Evolutionary conservation across 352 stramenopile species (phyloP).

Genomic region (Globisporangium takayamanum): DNA sequence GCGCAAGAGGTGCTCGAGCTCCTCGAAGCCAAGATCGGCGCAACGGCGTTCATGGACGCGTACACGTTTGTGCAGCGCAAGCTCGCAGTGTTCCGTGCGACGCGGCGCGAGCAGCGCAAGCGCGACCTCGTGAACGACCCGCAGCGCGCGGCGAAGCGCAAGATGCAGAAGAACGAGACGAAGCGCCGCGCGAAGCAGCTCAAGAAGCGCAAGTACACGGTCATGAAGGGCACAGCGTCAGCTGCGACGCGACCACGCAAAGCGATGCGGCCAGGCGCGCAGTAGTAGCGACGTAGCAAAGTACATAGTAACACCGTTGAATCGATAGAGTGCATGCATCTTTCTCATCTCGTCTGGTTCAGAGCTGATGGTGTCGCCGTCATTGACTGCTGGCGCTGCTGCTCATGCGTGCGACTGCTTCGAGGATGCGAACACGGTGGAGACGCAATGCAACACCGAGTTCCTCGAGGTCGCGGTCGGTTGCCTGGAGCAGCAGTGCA

Average conservation of each 20-base stretch:
- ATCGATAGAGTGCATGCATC: conserved; percentile 9
- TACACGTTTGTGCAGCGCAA: conserved; percentile 86
- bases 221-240: conserved; percentile 73
- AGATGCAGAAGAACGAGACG: conserved; percentile 82
- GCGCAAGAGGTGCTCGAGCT: conserved; percentile 85
- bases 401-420: conserved; percentile 16
- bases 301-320: background rate
- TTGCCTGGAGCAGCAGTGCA: conserved; percentile 42
- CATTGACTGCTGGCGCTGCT: background rate
- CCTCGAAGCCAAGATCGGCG: conserved; percentile 73
- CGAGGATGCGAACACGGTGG: conserved; percentile 68
- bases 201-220: conserved; percentile 85
- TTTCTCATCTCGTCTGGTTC: background rate
- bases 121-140: conserved; percentile 73
- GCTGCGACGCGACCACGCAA: conserved; percentile 52
- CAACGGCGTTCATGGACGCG: conserved; percentile 60
- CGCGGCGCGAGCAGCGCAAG: conserved; percentile 71
- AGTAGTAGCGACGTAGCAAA: conserved; percentile 21
- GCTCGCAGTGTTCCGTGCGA: conserved; percentile 60
- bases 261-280: conserved; percentile 49
- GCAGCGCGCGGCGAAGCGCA: conserved; percentile 61
- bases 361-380: background rate
- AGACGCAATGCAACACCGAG: conserved; percentile 59
- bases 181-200: conserved; percentile 80
- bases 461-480: conserved; percentile 53